Evolutionary conservation across 192 early-diverging fungal genomes (phyloP), one percentile per base, ranked within the genome.

Genomic region (Coemansia guatemalensis): DNA sequence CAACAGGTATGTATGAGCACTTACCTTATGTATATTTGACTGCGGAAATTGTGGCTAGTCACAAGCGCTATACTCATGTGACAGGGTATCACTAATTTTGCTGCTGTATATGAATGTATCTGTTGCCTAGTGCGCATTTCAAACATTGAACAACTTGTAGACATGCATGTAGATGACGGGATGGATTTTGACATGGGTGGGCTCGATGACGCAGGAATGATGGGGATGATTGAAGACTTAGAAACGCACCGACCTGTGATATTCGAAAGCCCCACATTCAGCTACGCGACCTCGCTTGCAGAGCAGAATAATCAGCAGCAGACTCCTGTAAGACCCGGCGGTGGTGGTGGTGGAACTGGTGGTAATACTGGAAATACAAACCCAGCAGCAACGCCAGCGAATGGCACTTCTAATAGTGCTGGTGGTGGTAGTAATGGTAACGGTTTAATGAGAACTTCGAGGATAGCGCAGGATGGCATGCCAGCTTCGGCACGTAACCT

Each of bases 181-280:
- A 60, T 56, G 17, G 76, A 79, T 9, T 79, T 79, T 60, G 76
- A 79, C 57, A 62, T 79, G 67, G 63, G 66, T 12, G 70, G 54
- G 25, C 44, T 78, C 35, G 71, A 70, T 20, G 76, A 70, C 5
- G 63, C 54, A 2, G 68, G 68, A 0, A 61, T 69, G 12, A 21
- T 79, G 60, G 67, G 63, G 29, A 57, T 67, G 60, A 62, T 79
- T 5, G 64, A 60, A 22, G 73, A 69, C 17, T 49, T 75, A 30
- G 76, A 79, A 41, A 70, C 64, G 9, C 56, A 79, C 64, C 48
- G 76, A 33, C 76, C 76, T 2, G 53, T 79, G 17, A 73, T 79
- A 17, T 62, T 39, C 20, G 76, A 79, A 1, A 70, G 60, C 52
- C 76, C 76, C 5, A 60, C 60, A 21, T 48, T 62, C 21, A 48